Evolutionary conservation across 2,329 filamentous ascomycete species (phyloP), one percentile per base, ranked within the genome.

Genomic region (Monosporascus cannonballus): DNA sequence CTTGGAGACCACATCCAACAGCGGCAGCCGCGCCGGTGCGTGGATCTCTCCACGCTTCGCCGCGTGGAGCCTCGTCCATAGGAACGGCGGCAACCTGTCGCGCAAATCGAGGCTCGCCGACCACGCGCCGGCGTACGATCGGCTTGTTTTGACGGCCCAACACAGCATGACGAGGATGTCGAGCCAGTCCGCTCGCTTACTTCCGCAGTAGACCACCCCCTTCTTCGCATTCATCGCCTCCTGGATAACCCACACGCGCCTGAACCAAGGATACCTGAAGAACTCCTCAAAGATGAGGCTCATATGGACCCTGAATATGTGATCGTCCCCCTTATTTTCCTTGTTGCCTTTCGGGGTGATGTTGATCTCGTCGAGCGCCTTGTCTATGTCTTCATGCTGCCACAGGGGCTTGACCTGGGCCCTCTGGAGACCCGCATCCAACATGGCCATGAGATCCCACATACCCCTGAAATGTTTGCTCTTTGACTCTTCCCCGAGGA

Each of bases 161-260:
- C 49, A 51, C 27, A 51, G 38, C 9, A 51, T 47, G 14, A 51
- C 42, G 7, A 51, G 42, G 20, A 51, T 41, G 27, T 51, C 49
- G 20, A 51, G 34, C 49, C 49, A 51, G 25, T 51, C 49, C 36
- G 41, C 24, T n/a, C 38, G 22, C 27, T 38, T 27, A 9, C 20
- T 46, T 9, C 49, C 49, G 34, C 49, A 51, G 22, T 51, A 39
- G 18, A 51, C 49, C 2, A 47, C 25, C 3, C 34, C 42, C 42
- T 18, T 38, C 22, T n/a, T 51, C 24, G 49, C 49, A 17, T 51
- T 51, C 49, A 51, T 51, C 8, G 47, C 49, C 8, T 51, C 49
- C 42, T 51, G 49, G 4, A 51, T 36, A n/a, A 51, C 49, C 49
- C 49, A 51, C 27, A 51, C 49, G 34, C 49, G 22, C n/a, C 37